These are phyloP conservation scores for Cunninghamia lanceolata DNA, from an alignment of 75 land plant species.

Conservation along the genomic window DNA sequence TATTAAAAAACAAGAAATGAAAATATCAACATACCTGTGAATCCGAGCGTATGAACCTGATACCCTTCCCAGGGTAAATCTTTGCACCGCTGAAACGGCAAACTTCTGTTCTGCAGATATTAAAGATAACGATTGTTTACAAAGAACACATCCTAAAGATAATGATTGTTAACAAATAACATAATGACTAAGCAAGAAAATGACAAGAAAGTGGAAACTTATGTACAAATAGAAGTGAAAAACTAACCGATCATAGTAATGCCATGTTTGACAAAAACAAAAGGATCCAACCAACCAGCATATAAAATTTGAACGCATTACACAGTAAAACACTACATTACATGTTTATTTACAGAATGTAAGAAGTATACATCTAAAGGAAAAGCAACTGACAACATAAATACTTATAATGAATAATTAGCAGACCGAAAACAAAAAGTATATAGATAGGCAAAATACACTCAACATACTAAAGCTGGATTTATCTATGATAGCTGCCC, in stretches of 20 bases:
- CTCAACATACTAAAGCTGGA: too few relatives aligned
- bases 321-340: too few relatives aligned
- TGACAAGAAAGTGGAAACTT: neutral
- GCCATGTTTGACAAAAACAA: too few relatives aligned
- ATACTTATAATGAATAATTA: too few relatives aligned
- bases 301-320: too few relatives aligned
- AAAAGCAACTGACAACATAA: neutral
- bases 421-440: neutral
- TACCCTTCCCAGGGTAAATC: slow-evolving; percentile 62
- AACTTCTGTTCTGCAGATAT: slow-evolving; percentile 44
- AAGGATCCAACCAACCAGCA: too few relatives aligned
- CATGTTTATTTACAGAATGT: neutral
- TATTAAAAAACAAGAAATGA: too few relatives aligned
- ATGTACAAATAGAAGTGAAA: too few relatives aligned
- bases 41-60: slow-evolving; percentile 47
- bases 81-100: slow-evolving; percentile 58
- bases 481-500: neutral
- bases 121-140: neutral
- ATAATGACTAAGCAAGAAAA: too few relatives aligned
- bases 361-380: too few relatives aligned
- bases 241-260: too few relatives aligned
- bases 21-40: slow-evolving; percentile 27
- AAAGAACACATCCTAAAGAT: neutral
- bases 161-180: neutral
- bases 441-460: too few relatives aligned